Base-by-base conservation (phyloP, 108 stramenopile genomes). In the Mayamaea pseudoterrestris region DNA sequence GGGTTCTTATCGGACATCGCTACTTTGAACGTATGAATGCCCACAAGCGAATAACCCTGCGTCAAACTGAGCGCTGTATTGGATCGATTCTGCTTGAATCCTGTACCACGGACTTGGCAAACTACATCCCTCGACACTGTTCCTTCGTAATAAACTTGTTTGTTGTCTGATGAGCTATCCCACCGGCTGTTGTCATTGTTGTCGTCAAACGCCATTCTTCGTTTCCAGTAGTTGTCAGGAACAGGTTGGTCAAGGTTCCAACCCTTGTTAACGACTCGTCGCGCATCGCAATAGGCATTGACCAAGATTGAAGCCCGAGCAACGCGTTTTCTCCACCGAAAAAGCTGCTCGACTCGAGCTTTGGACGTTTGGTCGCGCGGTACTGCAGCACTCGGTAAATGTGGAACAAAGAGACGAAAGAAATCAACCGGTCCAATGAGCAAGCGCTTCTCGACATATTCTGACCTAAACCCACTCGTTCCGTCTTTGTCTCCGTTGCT, bases 141-240 rank as follows among this genome's bases (percentile, higher is more conserved):
- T 7, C 77, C 63, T 53, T 84, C 83, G 45, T 84, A 84, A 28
- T 45, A 65, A 57, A 74, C 83, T 56, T 84, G 76, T 37, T 60
- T 68, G 23, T 43, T 60, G 9, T 11, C 13, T 39, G 20, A 47
- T 22, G 82, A 36, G 55, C 44, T 8, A 66, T 84, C 83, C n/a
- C 63, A 60, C 14, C 30, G 4, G 47, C 58, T 56, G 42, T 84
- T 84, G 0, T 74, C 75, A 18, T 48, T 55, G 39, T 80, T 74
- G 29, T 64, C 63, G 52, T 84, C 83, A 49, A 60, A 84, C 20
- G 83, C 69, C 44, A 79, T 61, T 13, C 83, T 59, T 34, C 29
- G 47, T 13, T 30, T 61, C 39, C 59, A 36, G 28, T 34, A 42
- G 5, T 45, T 32, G 16, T 53, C 50, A 46, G 25, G 17, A 34